Percentiles rank a stretch among this genome's conserved stretches.
Evolutionary conservation across 163 green algal genomes (phyloP).

Genomic region (Chlamydomonas reinhardtii): DNA sequence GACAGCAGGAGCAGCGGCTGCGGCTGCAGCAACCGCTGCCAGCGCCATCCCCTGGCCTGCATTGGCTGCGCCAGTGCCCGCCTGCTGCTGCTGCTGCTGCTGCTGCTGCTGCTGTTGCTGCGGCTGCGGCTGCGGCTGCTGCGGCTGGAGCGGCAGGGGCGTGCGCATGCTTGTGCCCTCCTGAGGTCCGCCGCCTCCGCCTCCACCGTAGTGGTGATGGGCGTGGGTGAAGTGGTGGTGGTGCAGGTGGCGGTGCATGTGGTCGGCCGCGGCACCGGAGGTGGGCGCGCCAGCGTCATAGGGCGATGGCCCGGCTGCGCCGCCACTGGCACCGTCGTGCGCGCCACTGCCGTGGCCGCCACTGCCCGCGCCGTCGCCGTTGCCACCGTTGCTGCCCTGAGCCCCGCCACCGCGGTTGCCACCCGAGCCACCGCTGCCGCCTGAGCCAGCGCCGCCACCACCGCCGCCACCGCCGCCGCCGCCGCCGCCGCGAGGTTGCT

Average conservation of each 20-base stretch:
- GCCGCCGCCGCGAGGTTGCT: background rate
- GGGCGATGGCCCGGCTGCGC: background rate
- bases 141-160: background rate
- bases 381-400: background rate
- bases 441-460: background rate
- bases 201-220: background rate
- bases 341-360: background rate
- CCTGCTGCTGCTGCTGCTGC: background rate
- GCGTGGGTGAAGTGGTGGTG: constrained; percentile 1
- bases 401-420: background rate
- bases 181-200: background rate
- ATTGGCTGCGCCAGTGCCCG: too few relatives aligned
- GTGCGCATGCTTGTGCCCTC: constrained; percentile 35
- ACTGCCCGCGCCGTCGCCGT: background rate
- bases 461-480: too few relatives aligned
- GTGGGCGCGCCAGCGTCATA: background rate
- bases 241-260: background rate
- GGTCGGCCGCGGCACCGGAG: background rate
- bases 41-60: too few relatives aligned
- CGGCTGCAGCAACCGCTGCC: too few relatives aligned
- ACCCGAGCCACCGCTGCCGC: background rate
- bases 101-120: background rate
- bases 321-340: constrained; percentile 16
- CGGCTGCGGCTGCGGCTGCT: background rate
- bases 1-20: too few relatives aligned